These are phyloP conservation scores for Scenedesmus sp. DNA, from an alignment of 163 green algal species.

Conservation along the genomic window DNA sequence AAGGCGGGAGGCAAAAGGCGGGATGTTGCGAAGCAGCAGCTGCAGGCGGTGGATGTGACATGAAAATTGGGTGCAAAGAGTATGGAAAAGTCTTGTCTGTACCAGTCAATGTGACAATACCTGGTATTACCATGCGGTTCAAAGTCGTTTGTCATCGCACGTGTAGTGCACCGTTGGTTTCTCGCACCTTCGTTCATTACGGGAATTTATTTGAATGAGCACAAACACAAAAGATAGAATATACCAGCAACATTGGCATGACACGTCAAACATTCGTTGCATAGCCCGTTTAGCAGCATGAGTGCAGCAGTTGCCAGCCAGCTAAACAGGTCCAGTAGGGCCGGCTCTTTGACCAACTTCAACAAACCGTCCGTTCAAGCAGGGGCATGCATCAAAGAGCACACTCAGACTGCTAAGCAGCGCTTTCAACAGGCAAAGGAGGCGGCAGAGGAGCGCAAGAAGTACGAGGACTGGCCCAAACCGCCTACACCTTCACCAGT, in stretches of 20 bases:
- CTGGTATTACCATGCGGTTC: too few relatives aligned
- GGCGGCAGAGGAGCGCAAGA: not conserved
- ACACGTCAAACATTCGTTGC: not conserved
- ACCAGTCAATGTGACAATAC: too few relatives aligned
- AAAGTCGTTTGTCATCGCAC: too few relatives aligned
- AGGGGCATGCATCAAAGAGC: not conserved
- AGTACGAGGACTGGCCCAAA: not conserved
- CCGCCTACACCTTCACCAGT: not conserved
- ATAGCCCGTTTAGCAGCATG: not conserved
- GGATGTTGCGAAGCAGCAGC: not conserved
- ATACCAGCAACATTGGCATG: not conserved
- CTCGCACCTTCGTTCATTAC: too few relatives aligned
- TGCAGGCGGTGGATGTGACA: not conserved
- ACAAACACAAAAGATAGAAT: not conserved
- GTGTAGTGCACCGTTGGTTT: too few relatives aligned
- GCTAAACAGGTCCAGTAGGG: not conserved
- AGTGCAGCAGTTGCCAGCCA: not conserved
- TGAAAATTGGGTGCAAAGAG: too few relatives aligned
- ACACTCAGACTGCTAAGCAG: not conserved
- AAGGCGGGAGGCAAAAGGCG: not conserved
- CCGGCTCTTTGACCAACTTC: not conserved
- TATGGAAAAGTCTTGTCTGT: too few relatives aligned
- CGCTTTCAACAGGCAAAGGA: not conserved
- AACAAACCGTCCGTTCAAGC: not conserved
- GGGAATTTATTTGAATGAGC: too few relatives aligned